Conservation (phyloP, 352 stramenopile species). For the Achlya hypogyna region DNA sequence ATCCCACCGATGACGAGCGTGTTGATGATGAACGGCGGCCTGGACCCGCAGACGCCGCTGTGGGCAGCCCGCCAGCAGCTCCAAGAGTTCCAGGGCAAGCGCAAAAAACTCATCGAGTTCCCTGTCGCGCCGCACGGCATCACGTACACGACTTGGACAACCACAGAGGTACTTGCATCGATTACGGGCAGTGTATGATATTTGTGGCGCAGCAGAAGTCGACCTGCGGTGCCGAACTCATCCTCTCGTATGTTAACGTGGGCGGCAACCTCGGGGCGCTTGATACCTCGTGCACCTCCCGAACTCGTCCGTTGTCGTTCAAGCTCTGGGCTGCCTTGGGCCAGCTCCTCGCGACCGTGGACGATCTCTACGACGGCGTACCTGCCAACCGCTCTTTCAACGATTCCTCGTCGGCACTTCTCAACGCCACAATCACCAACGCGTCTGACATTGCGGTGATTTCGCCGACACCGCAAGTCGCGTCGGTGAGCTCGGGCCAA, state of each 20-base stretch:
- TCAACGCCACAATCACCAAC: not conserved
- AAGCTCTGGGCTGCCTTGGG: not conserved
- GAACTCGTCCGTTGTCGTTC: not conserved
- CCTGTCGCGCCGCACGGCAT: constrained; percentile 29
- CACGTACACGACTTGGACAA: constrained; percentile 24
- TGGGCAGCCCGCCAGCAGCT: constrained; percentile 35
- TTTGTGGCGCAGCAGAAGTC: not conserved
- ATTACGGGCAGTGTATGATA: not conserved
- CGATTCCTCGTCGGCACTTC: too few species aligned
- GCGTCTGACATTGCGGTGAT: too few species aligned
- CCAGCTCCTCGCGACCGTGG: not conserved
- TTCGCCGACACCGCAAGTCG: too few species aligned
- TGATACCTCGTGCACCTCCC: constrained; percentile 28
- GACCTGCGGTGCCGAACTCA: constrained; percentile 27
- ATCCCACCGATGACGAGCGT: constrained; percentile 32
- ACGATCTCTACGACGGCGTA: not conserved
- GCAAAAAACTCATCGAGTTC: constrained; percentile 38
- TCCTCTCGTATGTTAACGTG: constrained; percentile 28
- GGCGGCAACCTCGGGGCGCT: constrained; percentile 25
- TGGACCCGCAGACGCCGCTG: constrained; percentile 38
- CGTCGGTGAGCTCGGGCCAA: too few species aligned
- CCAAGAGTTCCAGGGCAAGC: constrained; percentile 23
- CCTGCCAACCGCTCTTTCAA: too few species aligned
- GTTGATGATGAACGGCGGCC: constrained; percentile 34
- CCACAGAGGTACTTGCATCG: too few species aligned